phyloP scores from a whole-genome alignment of 208 protist genomes.

The Balamuthia mandrillaris region DNA sequence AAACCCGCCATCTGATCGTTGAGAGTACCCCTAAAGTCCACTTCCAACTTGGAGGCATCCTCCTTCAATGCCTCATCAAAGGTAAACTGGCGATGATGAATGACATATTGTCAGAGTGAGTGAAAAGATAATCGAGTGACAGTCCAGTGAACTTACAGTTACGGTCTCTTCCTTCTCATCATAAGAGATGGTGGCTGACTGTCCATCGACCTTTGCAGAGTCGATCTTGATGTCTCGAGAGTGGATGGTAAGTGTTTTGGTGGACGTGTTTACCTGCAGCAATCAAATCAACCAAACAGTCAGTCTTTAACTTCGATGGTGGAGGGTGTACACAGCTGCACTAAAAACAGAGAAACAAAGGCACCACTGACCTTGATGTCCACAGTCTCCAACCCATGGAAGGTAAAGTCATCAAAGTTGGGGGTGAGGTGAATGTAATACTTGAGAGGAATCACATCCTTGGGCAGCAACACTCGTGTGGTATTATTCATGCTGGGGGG shows the following conservation, averaged over 20 bases:
- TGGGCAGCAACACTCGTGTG: slow-evolving; percentile 15
- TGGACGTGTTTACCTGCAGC: not conserved
- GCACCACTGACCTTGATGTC: slow-evolving; percentile 1
- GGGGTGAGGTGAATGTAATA: slow-evolving; percentile 27
- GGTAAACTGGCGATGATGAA: too few relatives aligned
- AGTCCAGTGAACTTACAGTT: slow-evolving; percentile 3
- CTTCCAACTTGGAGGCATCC: slow-evolving; percentile 62
- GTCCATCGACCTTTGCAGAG: not conserved
- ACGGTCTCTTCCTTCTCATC: slow-evolving; percentile 18
- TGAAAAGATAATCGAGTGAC: too few relatives aligned
- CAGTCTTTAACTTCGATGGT: not conserved
- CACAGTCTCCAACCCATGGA: slow-evolving; percentile 20
- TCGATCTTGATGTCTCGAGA: not conserved
- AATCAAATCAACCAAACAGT: not conserved
- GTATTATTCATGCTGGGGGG: too few relatives aligned
- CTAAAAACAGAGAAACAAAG: too few relatives aligned
- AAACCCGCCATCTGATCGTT: slow-evolving; percentile 85
- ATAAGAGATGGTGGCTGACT: not conserved
- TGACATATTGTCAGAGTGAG: too few relatives aligned
- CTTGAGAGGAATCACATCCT: slow-evolving; percentile 12
- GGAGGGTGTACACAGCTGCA: not conserved
- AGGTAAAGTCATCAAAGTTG: slow-evolving; percentile 2
- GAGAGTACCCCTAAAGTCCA: slow-evolving; percentile 81
- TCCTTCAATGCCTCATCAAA: slow-evolving; percentile 35
- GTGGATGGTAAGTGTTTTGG: not conserved